Conservation (phyloP, 2,329 filamentous ascomycete species). For the Aspergillus sojae region DNA sequence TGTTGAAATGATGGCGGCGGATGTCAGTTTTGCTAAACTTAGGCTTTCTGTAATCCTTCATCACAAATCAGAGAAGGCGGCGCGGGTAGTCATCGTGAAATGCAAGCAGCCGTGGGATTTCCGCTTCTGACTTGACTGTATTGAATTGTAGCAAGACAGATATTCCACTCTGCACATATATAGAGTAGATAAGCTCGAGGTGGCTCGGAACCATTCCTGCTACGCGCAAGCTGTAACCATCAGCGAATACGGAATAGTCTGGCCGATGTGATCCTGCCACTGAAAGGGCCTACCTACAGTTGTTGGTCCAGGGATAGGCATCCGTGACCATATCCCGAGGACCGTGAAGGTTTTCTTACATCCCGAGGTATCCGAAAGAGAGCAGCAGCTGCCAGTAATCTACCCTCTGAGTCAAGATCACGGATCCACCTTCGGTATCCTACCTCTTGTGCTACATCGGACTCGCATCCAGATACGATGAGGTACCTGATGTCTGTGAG, state of each 20-base stretch:
- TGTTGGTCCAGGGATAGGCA: neutral
- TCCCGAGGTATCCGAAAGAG: constrained; percentile 1
- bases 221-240: neutral
- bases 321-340: neutral
- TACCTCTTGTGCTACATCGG: neutral
- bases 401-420: neutral
- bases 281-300: neutral
- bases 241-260: neutral
- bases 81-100: neutral
- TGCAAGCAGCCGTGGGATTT: neutral
- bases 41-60: neutral
- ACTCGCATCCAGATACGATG: neutral
- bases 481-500: neutral
- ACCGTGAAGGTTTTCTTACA: neutral
- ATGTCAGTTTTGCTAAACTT: neutral
- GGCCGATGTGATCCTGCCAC: neutral
- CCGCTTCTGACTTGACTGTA: neutral
- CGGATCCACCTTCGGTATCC: neutral
- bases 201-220: neutral
- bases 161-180: neutral
- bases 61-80: neutral
- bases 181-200: neutral
- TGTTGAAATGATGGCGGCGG: neutral
- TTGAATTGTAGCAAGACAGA: no score
- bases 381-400: neutral